A percentile compares a stretch with the other conserved stretches of the same genome.
These are phyloP conservation scores for Backusella circina DNA, from an alignment of 192 early-diverging fungal genomes.

Conservation along the genomic window DNA sequence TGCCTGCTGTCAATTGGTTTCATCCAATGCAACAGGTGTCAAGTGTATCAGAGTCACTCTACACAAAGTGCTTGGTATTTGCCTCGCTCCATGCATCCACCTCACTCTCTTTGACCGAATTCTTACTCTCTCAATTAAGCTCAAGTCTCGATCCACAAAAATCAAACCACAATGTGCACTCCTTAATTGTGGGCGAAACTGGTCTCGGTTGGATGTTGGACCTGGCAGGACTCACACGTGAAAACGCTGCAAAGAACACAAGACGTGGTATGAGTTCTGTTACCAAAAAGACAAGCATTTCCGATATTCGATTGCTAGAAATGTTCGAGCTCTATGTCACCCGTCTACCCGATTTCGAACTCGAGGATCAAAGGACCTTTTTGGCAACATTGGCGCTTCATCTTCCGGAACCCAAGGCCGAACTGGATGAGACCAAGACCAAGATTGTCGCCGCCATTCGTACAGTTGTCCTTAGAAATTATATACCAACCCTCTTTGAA, in stretches of 20 bases:
- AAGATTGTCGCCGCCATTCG: neutral
- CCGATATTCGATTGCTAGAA: slow-evolving; percentile 20
- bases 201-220: slow-evolving; percentile 47
- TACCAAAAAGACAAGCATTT: slow-evolving; percentile 37
- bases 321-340: slow-evolving; percentile 9
- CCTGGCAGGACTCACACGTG: slow-evolving; percentile 38
- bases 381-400: slow-evolving; percentile 3
- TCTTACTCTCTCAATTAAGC: slow-evolving; percentile 36
- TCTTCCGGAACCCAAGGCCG: neutral
- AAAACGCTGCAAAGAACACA: slow-evolving; percentile 8
- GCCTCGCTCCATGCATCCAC: slow-evolving; percentile 42
- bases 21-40: slow-evolving; percentile 33
- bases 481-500: slow-evolving; percentile 4
- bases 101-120: slow-evolving; percentile 51
- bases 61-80: slow-evolving; percentile 31
- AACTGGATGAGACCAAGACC: slow-evolving; percentile 5
- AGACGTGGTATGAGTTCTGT: slow-evolving; percentile 46
- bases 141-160: neutral
- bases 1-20: slow-evolving; percentile 59
- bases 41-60: neutral
- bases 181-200: slow-evolving; percentile 33
- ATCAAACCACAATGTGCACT: slow-evolving; percentile 2
- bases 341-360: neutral
- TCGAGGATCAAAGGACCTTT: neutral
- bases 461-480: neutral